These are phyloP conservation scores for Clarireedia homoeocarpa DNA, from an alignment of 2,329 filamentous ascomycete genomes.

Conservation along the genomic window DNA sequence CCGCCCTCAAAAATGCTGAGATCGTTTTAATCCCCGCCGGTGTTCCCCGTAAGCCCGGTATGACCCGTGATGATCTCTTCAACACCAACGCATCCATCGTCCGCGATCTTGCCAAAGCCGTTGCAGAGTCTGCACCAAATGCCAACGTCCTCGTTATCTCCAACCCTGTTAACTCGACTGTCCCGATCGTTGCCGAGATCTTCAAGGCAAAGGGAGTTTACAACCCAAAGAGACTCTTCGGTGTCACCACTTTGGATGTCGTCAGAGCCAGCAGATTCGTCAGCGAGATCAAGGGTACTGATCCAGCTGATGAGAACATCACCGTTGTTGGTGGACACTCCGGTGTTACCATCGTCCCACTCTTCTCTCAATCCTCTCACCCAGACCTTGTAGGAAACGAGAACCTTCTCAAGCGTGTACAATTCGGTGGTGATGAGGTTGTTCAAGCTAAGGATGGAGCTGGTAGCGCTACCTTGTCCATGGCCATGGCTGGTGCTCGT, in stretches of 20 bases:
- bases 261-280: slow-evolving; percentile 97
- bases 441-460: slow-evolving; percentile 98
- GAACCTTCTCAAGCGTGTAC: slow-evolving; percentile 76
- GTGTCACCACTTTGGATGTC: slow-evolving; percentile 97
- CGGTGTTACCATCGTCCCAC: slow-evolving; percentile 94
- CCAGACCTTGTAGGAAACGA: slow-evolving; percentile 71
- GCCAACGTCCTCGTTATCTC: slow-evolving; percentile 96
- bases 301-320: slow-evolving; percentile 90
- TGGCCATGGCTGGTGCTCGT: slow-evolving; percentile 89
- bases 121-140: slow-evolving; percentile 83
- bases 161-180: slow-evolving; percentile 98
- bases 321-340: slow-evolving; percentile 96
- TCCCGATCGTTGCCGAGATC: slow-evolving; percentile 94
- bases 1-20: slow-evolving; percentile 86
- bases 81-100: slow-evolving; percentile 99
- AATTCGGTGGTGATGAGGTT: slow-evolving; percentile 98
- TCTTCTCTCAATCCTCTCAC: slow-evolving; percentile 91
- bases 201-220: slow-evolving; percentile 91
- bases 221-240: slow-evolving; percentile 91
- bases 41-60: slow-evolving; percentile 99
- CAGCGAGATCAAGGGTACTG: slow-evolving; percentile 80
- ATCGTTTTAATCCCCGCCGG: slow-evolving; percentile 96
- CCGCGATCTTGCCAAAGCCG: slow-evolving; percentile 81
- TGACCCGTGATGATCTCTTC: slow-evolving; percentile 99
- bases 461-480: slow-evolving; percentile 94